A percentile compares a stretch with the other conserved stretches of the same genome.
Conservation (phyloP, 495 filamentous ascomycete genomes). For the Xylaria nigripes region DNA sequence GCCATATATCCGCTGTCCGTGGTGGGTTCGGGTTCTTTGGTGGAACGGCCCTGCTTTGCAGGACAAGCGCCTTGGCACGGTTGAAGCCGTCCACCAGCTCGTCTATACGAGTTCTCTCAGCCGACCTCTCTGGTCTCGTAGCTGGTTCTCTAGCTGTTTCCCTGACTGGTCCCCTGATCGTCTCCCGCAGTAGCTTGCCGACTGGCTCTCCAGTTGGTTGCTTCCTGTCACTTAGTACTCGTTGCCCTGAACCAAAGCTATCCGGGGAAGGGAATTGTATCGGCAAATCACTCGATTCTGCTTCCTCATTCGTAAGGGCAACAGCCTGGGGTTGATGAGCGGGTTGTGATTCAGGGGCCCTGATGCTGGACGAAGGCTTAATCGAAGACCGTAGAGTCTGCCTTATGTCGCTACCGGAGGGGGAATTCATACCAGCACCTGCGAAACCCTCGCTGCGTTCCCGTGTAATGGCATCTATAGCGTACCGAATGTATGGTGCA, state of each 20-base stretch:
- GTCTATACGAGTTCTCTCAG: neutral
- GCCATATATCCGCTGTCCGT: constrained; percentile 19
- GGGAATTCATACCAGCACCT: constrained; percentile 19
- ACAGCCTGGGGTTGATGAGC: constrained; percentile 7
- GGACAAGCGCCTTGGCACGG: neutral
- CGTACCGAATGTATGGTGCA: constrained; percentile 40
- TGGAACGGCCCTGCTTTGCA: neutral
- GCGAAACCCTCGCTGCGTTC: constrained; percentile 22
- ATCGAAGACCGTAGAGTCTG: constrained; percentile 11
- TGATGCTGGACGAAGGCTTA: constrained; percentile 15
- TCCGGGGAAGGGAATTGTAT: constrained; percentile 3
- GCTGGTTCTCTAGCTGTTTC: neutral
- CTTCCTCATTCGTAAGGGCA: neutral
- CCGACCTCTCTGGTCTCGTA: neutral
- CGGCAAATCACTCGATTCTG: constrained; percentile 2
- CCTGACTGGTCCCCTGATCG: neutral
- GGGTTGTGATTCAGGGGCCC: constrained; percentile 10
- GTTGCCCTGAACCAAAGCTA: constrained; percentile 1
- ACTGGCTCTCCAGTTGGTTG: neutral
- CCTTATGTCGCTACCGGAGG: constrained; percentile 22
- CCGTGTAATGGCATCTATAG: constrained; percentile 38
- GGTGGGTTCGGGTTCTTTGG: constrained; percentile 8
- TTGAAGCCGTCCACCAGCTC: neutral
- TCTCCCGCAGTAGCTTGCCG: neutral
- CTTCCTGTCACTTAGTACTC: neutral